phyloP scores from a whole-genome alignment of 2,329 filamentous ascomycete species.

The Talaromyces sp. region DNA sequence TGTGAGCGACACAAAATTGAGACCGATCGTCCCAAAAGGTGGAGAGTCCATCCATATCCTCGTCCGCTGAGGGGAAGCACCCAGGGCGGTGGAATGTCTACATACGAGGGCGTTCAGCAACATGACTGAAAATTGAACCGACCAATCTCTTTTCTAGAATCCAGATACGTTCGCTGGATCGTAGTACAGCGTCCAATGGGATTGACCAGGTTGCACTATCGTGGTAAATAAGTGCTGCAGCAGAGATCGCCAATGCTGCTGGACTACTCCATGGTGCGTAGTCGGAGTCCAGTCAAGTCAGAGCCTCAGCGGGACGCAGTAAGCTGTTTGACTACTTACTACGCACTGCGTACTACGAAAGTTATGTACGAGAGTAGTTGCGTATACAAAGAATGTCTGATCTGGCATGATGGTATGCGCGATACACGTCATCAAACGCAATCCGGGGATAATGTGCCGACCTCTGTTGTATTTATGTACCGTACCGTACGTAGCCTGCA shows the following conservation, averaged over 20 bases:
- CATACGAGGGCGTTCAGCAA: not conserved
- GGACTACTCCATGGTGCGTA: not conserved
- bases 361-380: not conserved
- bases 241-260: not conserved
- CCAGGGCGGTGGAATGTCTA: not conserved
- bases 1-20: not conserved
- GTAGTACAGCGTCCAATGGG: not conserved
- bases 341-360: too few relatives aligned
- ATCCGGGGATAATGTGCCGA: not conserved
- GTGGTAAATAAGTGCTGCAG: not conserved
- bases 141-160: not conserved
- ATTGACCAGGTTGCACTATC: not conserved
- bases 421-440: not conserved
- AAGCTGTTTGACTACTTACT: not conserved
- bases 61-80: too few relatives aligned
- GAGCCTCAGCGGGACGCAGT: not conserved
- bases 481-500: not conserved
- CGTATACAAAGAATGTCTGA: not conserved
- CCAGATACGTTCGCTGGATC: not conserved
- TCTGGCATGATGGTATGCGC: not conserved
- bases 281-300: not conserved
- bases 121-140: not conserved
- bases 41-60: not conserved
- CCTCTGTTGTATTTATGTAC: not conserved
- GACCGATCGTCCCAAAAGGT: not conserved